Base-by-base conservation (phyloP, 2,329 filamentous ascomycete genomes). In the Aspergillus chevalieri region DNA sequence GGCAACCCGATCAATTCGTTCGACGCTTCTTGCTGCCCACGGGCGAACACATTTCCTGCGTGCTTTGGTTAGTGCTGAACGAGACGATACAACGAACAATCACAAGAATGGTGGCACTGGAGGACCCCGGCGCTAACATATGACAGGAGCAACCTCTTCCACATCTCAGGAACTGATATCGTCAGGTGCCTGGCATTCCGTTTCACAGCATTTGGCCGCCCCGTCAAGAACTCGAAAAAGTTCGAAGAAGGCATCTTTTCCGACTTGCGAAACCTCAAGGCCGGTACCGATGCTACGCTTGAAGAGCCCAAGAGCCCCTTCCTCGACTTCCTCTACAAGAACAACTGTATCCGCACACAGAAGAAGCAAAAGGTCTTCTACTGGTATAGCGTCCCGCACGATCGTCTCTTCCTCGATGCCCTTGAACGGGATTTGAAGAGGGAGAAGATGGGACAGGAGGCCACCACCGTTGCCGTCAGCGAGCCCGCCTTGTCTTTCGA, bases 341-440 rank as follows among this genome's bases (percentile, higher is more conserved):
- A 98, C 82, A 98, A 98, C 78, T 98, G 93, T 80, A 98, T 98
- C 62, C 86, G 93, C 61, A 98, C 93, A 34, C 93, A 98, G 74
- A 98, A 98, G 84, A 98, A 98, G 81, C 93, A 98, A 69, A 98
- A 98, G 79, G 93, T 98, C 58, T 98, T 98, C 67, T 98, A 97
- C 77, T 98, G 93, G 93, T 98, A 97, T 75, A 96, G 91, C 76
- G 93, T 98, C 44, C 93, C 93, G 1, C 93, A 98, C 70, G 93
- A 98, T 73, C 84, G 93, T 48, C 83, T 98, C 46, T 98, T 98
- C 75, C 85, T 98, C 60, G 93, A 98, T 75, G 93, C 93, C 36
- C 78, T 98, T 62, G 93, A 98, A 79, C 86, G 93, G 57, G 93
- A 98, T 67, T 75, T 98, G 67, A 98, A 98, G 84, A 84, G 93